Evolutionary conservation across 2,329 filamentous ascomycete species (phyloP), one percentile per base, ranked within the genome.

Genomic region (Aspergillus terreus): DNA sequence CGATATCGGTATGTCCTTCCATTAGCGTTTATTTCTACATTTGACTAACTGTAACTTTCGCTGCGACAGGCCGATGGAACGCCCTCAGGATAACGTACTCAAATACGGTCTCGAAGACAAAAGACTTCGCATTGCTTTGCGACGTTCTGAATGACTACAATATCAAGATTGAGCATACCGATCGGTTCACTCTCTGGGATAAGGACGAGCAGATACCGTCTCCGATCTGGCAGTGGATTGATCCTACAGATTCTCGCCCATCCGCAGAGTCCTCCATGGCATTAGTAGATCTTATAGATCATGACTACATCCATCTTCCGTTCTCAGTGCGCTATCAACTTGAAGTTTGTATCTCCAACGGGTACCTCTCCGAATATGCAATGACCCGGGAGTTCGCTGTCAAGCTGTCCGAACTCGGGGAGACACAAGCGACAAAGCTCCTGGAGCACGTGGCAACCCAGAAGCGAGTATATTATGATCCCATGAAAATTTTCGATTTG

Each of bases 341-440:
- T 0, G 92, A 99, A 68, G 92, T 90, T 0, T 97, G 92, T 65
- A 79, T 97, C n/a, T 95, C 92, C 0, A 82, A 87, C 25, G 84
- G 85, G 0, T 77, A 84, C 21, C 73, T 99, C 11, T 86, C 86
- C 48, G 92, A 96, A 67, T 82, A 90, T 64, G 87, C 81, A 44
- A 80, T 97, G 42, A 79, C 76, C 1, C 66, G 71, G 1, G 78
- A 82, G 2, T 97, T 97, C 58, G 71, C 95, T 2, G 66, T 77
- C 25, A 78, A 73, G 40, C 77, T 97, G 4, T 67, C 73, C 2
- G 62, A 72, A 0, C 72, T 87, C 15, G 75, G 79, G 1, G 64
- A 71, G 48, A 59, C 51, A 1, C 78, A 79, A 40, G 90, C 88
- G 0, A 80, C 77, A 27, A 80, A 82, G 51, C 75, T 92, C 9